Evolutionary conservation across 768 basidiomycete species (phyloP).

Genomic region (Mycena albidolilacea): DNA sequence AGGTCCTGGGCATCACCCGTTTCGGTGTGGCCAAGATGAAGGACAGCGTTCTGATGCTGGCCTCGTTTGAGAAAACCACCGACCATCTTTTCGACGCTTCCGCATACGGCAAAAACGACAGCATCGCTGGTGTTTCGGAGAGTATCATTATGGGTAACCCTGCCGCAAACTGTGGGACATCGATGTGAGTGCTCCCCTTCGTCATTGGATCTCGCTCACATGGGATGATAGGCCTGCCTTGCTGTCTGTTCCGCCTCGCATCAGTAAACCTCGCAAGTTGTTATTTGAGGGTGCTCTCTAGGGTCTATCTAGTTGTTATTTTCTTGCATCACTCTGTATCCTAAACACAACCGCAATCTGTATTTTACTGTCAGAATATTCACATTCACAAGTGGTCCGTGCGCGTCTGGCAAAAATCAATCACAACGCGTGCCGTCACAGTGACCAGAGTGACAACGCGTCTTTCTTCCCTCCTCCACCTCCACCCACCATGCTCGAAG

Average conservation of each 20-base stretch:
- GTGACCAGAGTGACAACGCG: conserved; percentile 17
- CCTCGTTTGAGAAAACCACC: conserved; percentile 99
- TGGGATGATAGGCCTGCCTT: conserved; percentile 61
- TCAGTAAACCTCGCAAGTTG: conserved; percentile 65
- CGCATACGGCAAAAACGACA: conserved; percentile 95
- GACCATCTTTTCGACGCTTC: conserved; percentile 99
- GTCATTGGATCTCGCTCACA: conserved; percentile 20
- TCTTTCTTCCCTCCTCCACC: conserved; percentile 33
- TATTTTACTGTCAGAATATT: conserved; percentile 20
- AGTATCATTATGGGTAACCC: conserved; percentile 99
- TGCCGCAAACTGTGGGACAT: conserved; percentile 94
- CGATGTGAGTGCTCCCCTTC: conserved; percentile 72
- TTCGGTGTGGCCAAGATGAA: conserved; percentile 99
- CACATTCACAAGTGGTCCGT: conserved; percentile 12
- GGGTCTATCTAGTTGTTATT: conserved; percentile 28
- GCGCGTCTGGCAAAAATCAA: conserved; percentile 14
- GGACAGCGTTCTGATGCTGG: conserved; percentile 98
- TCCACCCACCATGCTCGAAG: conserved; percentile 81
- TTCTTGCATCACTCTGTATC: conserved; percentile 35
- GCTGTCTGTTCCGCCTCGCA: conserved; percentile 58
- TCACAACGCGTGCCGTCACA: conserved; percentile 33
- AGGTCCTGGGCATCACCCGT: conserved; percentile 97
- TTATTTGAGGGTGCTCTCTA: conserved; percentile 66
- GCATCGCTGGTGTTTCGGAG: conserved; percentile 96
- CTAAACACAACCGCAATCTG: conserved; percentile 29